phyloP scores from a whole-genome alignment of 805 yeast species.

The Yarrowia sp. region DNA sequence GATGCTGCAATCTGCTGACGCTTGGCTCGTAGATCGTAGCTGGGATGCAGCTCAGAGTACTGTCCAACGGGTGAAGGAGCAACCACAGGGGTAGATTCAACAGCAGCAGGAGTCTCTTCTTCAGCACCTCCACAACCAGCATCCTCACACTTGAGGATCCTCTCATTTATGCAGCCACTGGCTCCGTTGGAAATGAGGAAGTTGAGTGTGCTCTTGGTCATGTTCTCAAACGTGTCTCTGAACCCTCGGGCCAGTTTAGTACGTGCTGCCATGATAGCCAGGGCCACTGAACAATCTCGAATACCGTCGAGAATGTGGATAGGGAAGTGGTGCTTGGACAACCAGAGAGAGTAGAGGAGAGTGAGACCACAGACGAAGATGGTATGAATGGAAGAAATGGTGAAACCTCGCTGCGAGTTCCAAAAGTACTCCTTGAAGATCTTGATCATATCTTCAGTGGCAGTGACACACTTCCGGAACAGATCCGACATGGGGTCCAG shows the following conservation, averaged over 20 bases:
- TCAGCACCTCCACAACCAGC: not conserved
- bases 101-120: not conserved
- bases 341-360: constrained; percentile 62
- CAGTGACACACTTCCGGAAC: constrained; percentile 66
- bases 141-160: not conserved
- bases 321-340: constrained; percentile 51
- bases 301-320: constrained; percentile 55
- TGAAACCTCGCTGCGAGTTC: constrained; percentile 59
- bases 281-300: constrained; percentile 61
- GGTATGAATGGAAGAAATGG: constrained; percentile 64
- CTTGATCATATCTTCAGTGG: constrained; percentile 69
- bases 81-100: not conserved
- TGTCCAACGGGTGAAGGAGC: constrained; percentile 2
- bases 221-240: constrained; percentile 67
- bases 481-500: constrained; percentile 59
- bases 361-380: constrained; percentile 70
- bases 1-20: not conserved
- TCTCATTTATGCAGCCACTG: constrained; percentile 8
- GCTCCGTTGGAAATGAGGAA: constrained; percentile 22
- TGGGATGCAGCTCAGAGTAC: constrained; percentile 20
- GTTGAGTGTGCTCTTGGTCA: constrained; percentile 45
- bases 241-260: constrained; percentile 60
- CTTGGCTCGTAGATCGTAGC: constrained; percentile 14
- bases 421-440: constrained; percentile 62
- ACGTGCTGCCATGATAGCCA: constrained; percentile 66